Conservation (phyloP, 257 asterid genomes). For the Coffea canephora region DNA sequence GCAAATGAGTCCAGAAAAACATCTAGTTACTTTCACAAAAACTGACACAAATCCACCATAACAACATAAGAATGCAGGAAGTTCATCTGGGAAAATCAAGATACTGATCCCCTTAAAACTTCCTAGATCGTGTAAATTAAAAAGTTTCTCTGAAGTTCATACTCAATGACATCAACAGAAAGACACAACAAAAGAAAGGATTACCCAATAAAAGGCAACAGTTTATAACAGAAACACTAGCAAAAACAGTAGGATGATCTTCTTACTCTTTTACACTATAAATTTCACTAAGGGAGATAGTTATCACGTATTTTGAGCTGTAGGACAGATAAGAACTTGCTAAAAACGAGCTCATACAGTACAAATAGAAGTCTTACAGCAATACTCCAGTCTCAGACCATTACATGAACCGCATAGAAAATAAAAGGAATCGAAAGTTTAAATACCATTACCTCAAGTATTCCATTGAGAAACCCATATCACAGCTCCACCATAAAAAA, state of each 20-base stretch:
- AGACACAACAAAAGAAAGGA: neutral
- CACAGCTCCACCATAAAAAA: neutral
- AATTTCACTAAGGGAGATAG: neutral
- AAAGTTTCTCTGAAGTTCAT: neutral
- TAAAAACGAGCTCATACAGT: neutral
- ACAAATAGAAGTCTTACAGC: neutral
- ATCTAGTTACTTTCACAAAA: neutral
- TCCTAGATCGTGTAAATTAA: neutral
- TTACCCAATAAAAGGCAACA: no score
- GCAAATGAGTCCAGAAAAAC: neutral
- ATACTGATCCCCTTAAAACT: neutral
- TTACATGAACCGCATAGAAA: neutral
- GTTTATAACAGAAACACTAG: neutral
- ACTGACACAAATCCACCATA: neutral
- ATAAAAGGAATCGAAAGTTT: neutral
- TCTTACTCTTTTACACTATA: neutral
- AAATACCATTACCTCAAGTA: neutral
- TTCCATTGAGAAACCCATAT: neutral
- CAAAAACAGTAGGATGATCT: neutral
- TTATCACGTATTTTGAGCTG: neutral
- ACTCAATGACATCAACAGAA: neutral
- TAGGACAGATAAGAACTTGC: neutral
- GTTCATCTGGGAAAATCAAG: neutral
- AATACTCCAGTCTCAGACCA: neutral
- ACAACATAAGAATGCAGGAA: neutral